These are phyloP conservation scores for Trichoderma orchidacearum DNA, from an alignment of 495 filamentous ascomycete species.

Conservation along the genomic window DNA sequence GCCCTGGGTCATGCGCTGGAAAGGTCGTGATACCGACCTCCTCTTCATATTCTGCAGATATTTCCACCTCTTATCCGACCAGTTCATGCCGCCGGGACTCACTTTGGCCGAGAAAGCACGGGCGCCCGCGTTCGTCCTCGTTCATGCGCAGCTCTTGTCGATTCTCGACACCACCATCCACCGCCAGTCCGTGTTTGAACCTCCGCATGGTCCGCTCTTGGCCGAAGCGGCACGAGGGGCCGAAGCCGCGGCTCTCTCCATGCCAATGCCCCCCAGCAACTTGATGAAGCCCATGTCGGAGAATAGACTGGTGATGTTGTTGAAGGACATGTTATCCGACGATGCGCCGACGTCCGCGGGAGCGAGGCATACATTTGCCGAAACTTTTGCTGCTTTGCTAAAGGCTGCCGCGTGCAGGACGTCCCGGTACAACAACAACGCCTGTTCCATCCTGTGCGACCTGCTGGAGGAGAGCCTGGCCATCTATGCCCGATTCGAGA, in stretches of 20 bases:
- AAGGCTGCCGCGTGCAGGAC: constrained; percentile 61
- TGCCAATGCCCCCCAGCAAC: constrained; percentile 55
- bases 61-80: constrained; percentile 68
- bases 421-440: constrained; percentile 73
- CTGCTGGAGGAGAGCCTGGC: constrained; percentile 66
- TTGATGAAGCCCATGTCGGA: constrained; percentile 76
- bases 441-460: constrained; percentile 86
- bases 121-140: constrained; percentile 67
- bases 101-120: constrained; percentile 49
- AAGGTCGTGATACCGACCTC: constrained; percentile 78
- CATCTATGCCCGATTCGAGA: constrained; percentile 20
- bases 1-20: constrained; percentile 77
- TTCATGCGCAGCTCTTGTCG: constrained; percentile 75
- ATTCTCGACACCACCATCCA: constrained; percentile 79
- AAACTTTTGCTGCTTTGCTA: constrained; percentile 61
- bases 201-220: constrained; percentile 41
- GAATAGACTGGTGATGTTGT: constrained; percentile 74
- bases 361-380: constrained; percentile 59
- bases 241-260: constrained; percentile 53
- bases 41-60: constrained; percentile 92
- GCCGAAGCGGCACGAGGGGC: constrained; percentile 64
- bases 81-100: constrained; percentile 56
- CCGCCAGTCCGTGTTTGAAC: constrained; percentile 43
- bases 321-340: constrained; percentile 74
- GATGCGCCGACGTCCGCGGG: constrained; percentile 35